A percentile compares a stretch with the other conserved stretches of the same genome.
Conservation (phyloP, 306 rosid species). For the Gastrolobium bilobum region DNA sequence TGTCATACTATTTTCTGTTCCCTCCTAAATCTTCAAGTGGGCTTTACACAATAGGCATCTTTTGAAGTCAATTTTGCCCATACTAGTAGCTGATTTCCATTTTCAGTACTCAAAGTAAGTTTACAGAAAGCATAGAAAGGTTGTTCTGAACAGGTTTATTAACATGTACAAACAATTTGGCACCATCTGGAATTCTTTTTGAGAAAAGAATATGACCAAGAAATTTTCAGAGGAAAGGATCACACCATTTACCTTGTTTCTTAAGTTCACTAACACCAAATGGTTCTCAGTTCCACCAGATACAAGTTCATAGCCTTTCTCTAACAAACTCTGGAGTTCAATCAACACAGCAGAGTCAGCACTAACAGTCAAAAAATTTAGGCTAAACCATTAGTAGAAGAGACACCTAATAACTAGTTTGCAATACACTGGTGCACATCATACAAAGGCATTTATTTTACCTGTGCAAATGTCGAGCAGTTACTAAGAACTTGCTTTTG, state of each 20-base stretch:
- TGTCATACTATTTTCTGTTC: constrained; percentile 18
- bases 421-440: constrained; percentile 5
- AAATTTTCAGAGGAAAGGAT: constrained; percentile 42
- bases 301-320: constrained; percentile 86
- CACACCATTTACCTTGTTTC: constrained; percentile 73
- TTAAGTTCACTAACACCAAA: constrained; percentile 84
- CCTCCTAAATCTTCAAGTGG: constrained; percentile 1
- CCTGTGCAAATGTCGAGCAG: constrained; percentile 82
- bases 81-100: constrained; percentile 6
- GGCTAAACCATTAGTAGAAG: constrained; percentile 35
- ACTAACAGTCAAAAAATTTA: constrained; percentile 32
- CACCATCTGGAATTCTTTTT: constrained; percentile 8
- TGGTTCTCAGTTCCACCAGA: constrained; percentile 99
- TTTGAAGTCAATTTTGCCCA: constrained; percentile 24
- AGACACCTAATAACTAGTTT: constrained; percentile 19
- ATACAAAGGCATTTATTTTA: constrained; percentile 36
- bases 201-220: constrained; percentile 33
- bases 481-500: constrained; percentile 90
- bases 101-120: constrained; percentile 19
- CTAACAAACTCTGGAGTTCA: constrained; percentile 83
- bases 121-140: constrained; percentile 27
- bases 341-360: constrained; percentile 46
- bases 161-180: constrained; percentile 35
- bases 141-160: constrained; percentile 28
- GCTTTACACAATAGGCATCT: constrained; percentile 1